A percentile compares a stretch with the other conserved stretches of the same genome.
These are phyloP conservation scores for Wallacemonas sp. DNA, from an alignment of 208 protist species.

Conservation along the genomic window DNA sequence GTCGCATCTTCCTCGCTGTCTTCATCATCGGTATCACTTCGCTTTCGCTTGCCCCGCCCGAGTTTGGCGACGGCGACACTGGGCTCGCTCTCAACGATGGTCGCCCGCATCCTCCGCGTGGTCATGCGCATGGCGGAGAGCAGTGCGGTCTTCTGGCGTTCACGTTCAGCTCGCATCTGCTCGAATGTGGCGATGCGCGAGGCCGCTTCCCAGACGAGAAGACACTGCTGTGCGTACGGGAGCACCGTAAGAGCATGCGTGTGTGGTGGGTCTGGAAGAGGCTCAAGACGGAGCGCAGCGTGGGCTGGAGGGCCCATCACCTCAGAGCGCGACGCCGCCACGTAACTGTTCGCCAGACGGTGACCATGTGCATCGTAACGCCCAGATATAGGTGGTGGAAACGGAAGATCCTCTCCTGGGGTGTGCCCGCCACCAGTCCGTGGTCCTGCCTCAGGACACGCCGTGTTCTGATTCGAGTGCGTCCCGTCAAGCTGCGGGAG, in stretches of 20 bases:
- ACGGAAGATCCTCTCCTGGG: neutral
- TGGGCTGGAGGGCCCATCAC: neutral
- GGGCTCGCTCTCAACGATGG: conserved; percentile 22
- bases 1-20: neutral
- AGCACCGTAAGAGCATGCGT: conserved; percentile 29
- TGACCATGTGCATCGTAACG: neutral
- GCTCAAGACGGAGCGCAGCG: neutral
- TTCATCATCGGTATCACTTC: neutral
- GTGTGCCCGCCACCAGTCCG: neutral
- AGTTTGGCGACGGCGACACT: neutral
- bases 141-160: conserved; percentile 15
- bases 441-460: neutral
- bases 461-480: neutral
- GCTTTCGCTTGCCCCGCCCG: too few species aligned
- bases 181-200: conserved; percentile 34
- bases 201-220: conserved; percentile 71
- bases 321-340: neutral
- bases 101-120: conserved; percentile 38
- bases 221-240: conserved; percentile 73
- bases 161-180: conserved; percentile 16
- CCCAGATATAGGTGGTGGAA: neutral
- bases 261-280: conserved; percentile 2
- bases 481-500: too few species aligned
- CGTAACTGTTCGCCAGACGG: neutral
- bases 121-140: conserved; percentile 31